Evolutionary conservation across 352 stramenopile species (phyloP), one percentile per base, ranked within the genome.

Genomic region (Pythium apleroticum): DNA sequence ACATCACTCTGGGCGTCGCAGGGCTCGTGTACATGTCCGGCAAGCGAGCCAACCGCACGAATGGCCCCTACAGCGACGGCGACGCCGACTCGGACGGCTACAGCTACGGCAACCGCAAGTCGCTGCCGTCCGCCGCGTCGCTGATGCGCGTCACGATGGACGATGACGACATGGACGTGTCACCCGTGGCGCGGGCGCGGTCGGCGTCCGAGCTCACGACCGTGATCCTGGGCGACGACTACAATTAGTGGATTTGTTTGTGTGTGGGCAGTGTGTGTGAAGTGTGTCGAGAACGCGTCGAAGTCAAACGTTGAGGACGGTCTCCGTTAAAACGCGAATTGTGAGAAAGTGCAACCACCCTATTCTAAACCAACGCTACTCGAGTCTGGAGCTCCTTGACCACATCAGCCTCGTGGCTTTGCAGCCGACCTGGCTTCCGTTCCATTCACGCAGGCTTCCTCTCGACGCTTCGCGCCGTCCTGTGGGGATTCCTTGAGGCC

Each of bases 101-200:
- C 48, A 17, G n/a, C 20, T 33, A 35, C 22, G 45, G 41, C 15
- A 20, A 20, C 20, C 41, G 55, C 55, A 69, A 69, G 55, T 63
- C 62, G 22, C 35, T 63, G 27, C 62, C 46, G n/a, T 46, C 52
- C 46, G 45, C 61, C 20, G 62, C 62, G 30, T 69, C 62, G 17
- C 54, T 39, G 22, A 3, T 31, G 9, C 43, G 54, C 17, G 45
- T 27, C 24, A 69, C 62, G 17, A 28, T 63, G 35, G 58, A 65
- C 10, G 49, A 53, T 31, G 50, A 60, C 14, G 62, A 69, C 19
- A 52, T 60, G 33, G 62, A 62, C 27, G 27, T 39, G 3, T 57
- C 58, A 30, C 49, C 33, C 3, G 10, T 57, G 24, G 37, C 24
- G 9, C 35, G 58, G 9, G 7, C 33, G 20, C 49, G 58, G 7